A percentile compares a stretch with the other conserved stretches of the same genome.
Evolutionary conservation across 495 filamentous ascomycete species (phyloP).

Genomic region (Talaromyces liani): DNA sequence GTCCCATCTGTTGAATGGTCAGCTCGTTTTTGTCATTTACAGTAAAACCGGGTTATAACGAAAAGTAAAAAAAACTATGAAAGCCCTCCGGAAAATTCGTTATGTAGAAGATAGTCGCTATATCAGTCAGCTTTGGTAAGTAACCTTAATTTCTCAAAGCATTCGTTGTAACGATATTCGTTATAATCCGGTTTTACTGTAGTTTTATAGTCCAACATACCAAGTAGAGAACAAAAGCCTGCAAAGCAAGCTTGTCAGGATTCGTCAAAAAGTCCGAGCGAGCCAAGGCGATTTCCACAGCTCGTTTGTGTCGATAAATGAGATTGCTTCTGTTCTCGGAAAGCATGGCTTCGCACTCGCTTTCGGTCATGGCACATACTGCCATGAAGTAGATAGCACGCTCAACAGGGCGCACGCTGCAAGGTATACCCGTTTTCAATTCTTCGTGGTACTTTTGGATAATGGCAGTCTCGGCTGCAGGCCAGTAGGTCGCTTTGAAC

Average conservation of each 20-base stretch:
- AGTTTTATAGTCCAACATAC: slow-evolving; percentile 16
- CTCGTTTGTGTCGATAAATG: slow-evolving; percentile 37
- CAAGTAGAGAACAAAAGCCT: slow-evolving; percentile 48
- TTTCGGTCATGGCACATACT: slow-evolving; percentile 30
- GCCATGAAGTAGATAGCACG: slow-evolving; percentile 47
- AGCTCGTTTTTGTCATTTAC: neutral
- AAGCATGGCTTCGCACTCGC: slow-evolving; percentile 33
- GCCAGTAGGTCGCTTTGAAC: neutral
- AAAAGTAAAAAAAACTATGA: too few relatives aligned
- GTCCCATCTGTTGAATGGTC: neutral
- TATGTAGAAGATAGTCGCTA: too few relatives aligned
- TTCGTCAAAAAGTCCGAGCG: slow-evolving; percentile 45
- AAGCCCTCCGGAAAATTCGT: too few relatives aligned
- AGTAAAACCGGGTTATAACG: too few relatives aligned
- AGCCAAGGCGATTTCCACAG: slow-evolving; percentile 40
- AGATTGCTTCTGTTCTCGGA: slow-evolving; percentile 30
- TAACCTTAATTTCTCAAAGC: too few relatives aligned
- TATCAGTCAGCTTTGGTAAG: too few relatives aligned
- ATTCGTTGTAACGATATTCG: too few relatives aligned
- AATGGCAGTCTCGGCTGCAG: neutral
- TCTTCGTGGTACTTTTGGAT: neutral
- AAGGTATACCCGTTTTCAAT: neutral
- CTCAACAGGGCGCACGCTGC: slow-evolving; percentile 22
- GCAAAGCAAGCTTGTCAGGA: slow-evolving; percentile 47
- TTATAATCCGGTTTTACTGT: too few relatives aligned